Percentiles rank a stretch among this genome's conserved stretches.
phyloP scores from a whole-genome alignment of 192 early-diverging fungal species.

The Obelidium mucronatum region DNA sequence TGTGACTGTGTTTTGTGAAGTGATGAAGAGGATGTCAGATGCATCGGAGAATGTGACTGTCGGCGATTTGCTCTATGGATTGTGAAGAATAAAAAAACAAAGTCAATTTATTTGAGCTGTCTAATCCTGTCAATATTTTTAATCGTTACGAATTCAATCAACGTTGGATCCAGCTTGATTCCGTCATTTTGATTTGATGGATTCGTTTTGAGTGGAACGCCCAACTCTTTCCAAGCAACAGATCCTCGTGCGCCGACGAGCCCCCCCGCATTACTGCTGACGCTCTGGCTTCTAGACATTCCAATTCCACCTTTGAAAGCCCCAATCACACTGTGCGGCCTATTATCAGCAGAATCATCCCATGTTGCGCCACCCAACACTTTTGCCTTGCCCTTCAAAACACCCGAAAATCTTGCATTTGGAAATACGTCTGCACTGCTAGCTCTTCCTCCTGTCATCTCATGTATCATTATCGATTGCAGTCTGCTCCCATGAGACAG shows the following conservation, averaged over 20 bases:
- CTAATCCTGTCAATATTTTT: constrained; percentile 26
- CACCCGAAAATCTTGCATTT: not conserved
- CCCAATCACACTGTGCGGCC: not conserved
- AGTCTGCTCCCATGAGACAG: not conserved
- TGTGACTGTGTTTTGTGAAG: constrained; percentile 38
- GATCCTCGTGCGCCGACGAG: not conserved
- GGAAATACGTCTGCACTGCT: not conserved
- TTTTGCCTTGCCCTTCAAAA: not conserved
- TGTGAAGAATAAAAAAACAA: too few species aligned
- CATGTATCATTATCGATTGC: not conserved
- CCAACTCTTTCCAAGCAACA: not conserved
- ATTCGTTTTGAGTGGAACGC: not conserved
- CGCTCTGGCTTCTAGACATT: not conserved
- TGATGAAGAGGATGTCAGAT: constrained; percentile 26
- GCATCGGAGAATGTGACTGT: constrained; percentile 15
- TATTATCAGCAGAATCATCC: not conserved
- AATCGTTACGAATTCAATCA: constrained; percentile 11
- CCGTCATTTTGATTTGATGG: constrained; percentile 2
- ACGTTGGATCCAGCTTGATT: constrained; percentile 19
- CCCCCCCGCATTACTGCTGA: too few species aligned
- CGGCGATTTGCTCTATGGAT: constrained; percentile 6
- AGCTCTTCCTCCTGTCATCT: too few species aligned
- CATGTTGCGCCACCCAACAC: not conserved
- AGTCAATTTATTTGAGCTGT: too few species aligned
- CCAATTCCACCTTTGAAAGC: not conserved